These are phyloP conservation scores for Globisporangium mamillatum DNA, from an alignment of 352 stramenopile genomes.

Conservation along the genomic window DNA sequence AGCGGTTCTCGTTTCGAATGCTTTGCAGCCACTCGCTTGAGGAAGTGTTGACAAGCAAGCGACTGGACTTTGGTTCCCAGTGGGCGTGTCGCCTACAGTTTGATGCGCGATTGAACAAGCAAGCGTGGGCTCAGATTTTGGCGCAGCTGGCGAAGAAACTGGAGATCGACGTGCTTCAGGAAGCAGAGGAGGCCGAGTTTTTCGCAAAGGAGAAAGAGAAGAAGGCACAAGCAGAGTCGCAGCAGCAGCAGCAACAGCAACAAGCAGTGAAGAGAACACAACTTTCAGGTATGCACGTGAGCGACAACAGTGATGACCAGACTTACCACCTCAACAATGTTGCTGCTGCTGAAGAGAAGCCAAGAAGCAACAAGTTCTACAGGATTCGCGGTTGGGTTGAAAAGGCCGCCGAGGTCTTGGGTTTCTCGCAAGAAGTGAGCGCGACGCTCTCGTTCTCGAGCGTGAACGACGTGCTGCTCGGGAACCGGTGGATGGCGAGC, in stretches of 20 bases:
- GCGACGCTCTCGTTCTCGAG: constrained; percentile 36
- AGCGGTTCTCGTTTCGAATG: constrained; percentile 11
- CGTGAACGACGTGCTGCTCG: constrained; percentile 30
- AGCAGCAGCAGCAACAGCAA: constrained; percentile 15
- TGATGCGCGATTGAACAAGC: constrained; percentile 52
- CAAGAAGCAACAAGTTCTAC: not conserved
- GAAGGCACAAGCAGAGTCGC: not conserved
- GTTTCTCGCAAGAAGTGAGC: constrained; percentile 42
- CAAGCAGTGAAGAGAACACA: constrained; percentile 17
- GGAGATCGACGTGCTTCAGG: constrained; percentile 26
- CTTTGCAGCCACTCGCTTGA: constrained; percentile 32
- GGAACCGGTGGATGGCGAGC: constrained; percentile 43
- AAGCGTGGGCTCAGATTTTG: constrained; percentile 51
- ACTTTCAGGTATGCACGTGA: not conserved
- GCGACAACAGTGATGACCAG: not conserved
- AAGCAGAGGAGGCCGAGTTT: constrained; percentile 35
- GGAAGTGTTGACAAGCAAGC: constrained; percentile 61
- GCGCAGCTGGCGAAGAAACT: constrained; percentile 44
- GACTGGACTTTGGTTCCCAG: constrained; percentile 43
- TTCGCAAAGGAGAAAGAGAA: constrained; percentile 27
- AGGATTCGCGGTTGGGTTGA: constrained; percentile 18
- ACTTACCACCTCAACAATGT: not conserved
- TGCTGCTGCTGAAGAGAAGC: not conserved
- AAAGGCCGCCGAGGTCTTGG: constrained; percentile 24
- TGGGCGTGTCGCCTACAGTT: constrained; percentile 52